Base-by-base conservation (phyloP, 805 yeast species). In the Schizosaccharomyces cryophilus region DNA sequence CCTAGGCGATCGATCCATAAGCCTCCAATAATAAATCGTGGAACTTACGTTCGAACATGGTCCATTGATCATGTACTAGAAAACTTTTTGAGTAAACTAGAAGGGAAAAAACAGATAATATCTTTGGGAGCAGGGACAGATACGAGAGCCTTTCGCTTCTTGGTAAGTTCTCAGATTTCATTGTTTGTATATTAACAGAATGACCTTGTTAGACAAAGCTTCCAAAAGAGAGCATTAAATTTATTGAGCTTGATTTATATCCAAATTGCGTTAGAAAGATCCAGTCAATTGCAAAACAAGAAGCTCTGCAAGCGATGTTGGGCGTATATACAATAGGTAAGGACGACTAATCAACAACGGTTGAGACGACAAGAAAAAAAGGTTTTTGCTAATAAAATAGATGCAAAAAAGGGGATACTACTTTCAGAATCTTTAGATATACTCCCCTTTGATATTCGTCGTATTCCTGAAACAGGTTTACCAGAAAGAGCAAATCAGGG, bases 121-220 rank as follows among this genome's bases (percentile, higher is more conserved):
- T 83, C 87, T 0, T 67, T 85, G n/a, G 94, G 94, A 0, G 83
- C 89, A 1, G 94, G 94, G 4, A 82, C 86, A 17, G 94, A 85
- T 66, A 83, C 93, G 0, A 68, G 90, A 61, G 76, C 78, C 17
- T 84, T 85, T 67, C 69, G 73, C 9, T 63, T 80, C 17, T 68
- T 84, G 51, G 60, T 56, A 56, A 3, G 60, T 15, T 21, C 26
- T 15, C 35, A 4, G 13, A 11, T 13, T 48, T 11, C 29, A 24
- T 4, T 2, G 3, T 24, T 48, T 11, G 11, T 48, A 26, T 11
- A 9, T 17, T 21, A 48, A 24, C 29, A 24, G 15, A 48, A 5
- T 11, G 11, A 24, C 54, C 15, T 48, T 13, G 9, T 11, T 24
- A 51, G 56, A 3, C 56, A 15, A 35, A 56, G 40, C 40, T 35